A percentile compares a stretch with the other conserved stretches of the same genome.
These are phyloP conservation scores for Martensiomyces pterosporus DNA, from an alignment of 192 early-diverging fungal species.

Conservation along the genomic window DNA sequence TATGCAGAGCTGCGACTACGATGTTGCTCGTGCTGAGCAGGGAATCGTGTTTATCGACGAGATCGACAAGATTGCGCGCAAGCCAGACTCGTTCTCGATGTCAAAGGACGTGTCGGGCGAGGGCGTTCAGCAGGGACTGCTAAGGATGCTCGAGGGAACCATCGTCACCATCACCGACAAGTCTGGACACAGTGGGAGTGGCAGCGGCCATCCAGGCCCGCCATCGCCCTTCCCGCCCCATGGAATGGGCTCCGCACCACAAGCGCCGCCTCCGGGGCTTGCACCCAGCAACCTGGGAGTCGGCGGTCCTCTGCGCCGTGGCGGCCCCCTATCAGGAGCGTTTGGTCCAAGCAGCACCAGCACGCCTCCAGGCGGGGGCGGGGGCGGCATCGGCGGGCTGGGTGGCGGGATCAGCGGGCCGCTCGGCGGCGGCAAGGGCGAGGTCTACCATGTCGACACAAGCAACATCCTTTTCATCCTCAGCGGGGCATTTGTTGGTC, in stretches of 20 bases:
- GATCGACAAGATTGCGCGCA: slow-evolving; percentile 85
- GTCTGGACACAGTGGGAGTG: slow-evolving; percentile 54
- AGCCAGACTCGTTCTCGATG: slow-evolving; percentile 66
- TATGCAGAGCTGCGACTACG: slow-evolving; percentile 83
- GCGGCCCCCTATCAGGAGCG: slow-evolving; percentile 26
- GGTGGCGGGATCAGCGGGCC: slow-evolving; percentile 18
- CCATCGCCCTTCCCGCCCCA: slow-evolving; percentile 25
- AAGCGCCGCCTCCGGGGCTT: slow-evolving; percentile 14
- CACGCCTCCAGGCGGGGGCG: background rate
- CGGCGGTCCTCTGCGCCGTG: slow-evolving; percentile 24
- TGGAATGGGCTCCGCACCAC: slow-evolving; percentile 17
- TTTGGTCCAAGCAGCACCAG: too few species aligned
- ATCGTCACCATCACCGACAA: slow-evolving; percentile 83
- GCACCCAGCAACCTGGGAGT: slow-evolving; percentile 7
- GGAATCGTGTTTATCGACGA: slow-evolving; percentile 93
- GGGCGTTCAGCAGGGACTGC: slow-evolving; percentile 84
- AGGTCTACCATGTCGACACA: slow-evolving; percentile 83
- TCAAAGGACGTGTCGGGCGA: slow-evolving; percentile 88
- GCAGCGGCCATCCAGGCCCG: slow-evolving; percentile 16
- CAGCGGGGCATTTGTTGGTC: slow-evolving; percentile 84
- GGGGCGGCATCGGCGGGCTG: background rate
- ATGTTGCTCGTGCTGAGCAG: slow-evolving; percentile 76
- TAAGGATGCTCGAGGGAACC: slow-evolving; percentile 87
- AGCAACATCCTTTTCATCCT: slow-evolving; percentile 88
- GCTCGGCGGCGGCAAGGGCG: slow-evolving; percentile 56